Conservation (phyloP, 2,329 filamentous ascomycete species). For the Diaporthe longicolla region DNA sequence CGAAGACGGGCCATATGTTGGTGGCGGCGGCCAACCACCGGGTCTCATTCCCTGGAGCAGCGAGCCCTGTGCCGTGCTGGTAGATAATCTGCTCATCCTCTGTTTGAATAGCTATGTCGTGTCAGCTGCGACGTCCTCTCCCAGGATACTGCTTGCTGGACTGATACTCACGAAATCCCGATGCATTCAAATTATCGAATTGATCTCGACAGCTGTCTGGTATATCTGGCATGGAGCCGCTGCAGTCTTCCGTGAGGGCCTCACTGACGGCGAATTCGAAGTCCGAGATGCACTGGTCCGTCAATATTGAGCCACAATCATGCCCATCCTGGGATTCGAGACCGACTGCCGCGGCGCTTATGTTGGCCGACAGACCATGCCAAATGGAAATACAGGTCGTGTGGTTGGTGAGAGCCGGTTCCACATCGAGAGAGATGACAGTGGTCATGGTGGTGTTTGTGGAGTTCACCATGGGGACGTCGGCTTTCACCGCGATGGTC, state of each 20-base stretch:
- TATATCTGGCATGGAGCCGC: background rate
- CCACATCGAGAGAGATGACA: conserved; percentile 3
- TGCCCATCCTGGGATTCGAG: conserved; percentile 2
- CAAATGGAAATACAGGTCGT: background rate
- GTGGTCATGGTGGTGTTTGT: conserved; percentile 5
- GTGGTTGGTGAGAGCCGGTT: background rate
- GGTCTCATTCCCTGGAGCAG: background rate
- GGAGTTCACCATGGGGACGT: background rate
- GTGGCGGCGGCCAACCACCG: background rate
- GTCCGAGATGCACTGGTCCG: conserved; percentile 3
- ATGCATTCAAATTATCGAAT: background rate
- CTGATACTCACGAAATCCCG: background rate
- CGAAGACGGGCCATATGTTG: conserved; percentile 2
- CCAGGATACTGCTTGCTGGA: background rate
- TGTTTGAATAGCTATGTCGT: background rate
- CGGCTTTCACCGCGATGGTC: conserved; percentile 3
- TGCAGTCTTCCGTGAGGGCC: background rate
- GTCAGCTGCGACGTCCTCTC: background rate
- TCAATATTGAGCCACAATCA: conserved; percentile 2
- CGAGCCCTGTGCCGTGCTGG: background rate
- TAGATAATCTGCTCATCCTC: background rate
- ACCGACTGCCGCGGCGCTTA: background rate
- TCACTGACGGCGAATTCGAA: background rate
- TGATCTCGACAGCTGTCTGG: background rate
- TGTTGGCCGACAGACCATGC: conserved; percentile 1